These are phyloP conservation scores for Logfia minima DNA, from an alignment of 129 eudicot genomes.

Conservation along the genomic window DNA sequence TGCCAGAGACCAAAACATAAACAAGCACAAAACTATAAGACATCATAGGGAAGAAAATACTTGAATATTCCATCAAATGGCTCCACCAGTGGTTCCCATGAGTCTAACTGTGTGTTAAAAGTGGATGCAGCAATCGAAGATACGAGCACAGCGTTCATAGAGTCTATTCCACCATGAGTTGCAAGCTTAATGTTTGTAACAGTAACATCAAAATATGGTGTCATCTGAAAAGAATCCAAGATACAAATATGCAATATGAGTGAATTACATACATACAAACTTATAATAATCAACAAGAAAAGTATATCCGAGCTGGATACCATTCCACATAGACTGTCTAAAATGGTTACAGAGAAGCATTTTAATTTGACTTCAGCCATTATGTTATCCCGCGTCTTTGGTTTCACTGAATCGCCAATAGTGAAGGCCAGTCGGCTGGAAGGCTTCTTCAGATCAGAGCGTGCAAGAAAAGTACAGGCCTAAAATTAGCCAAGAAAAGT, in stretches of 20 bases:
- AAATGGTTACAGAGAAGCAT: slow-evolving; percentile 78
- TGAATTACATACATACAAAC: not conserved
- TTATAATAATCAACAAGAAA: not conserved
- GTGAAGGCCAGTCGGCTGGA: slow-evolving; percentile 68
- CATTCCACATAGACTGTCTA: slow-evolving; percentile 94
- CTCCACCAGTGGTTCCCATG: slow-evolving; percentile 99
- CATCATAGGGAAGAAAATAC: slow-evolving; percentile 39
- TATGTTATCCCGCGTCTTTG: slow-evolving; percentile 82
- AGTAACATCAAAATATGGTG: slow-evolving; percentile 93
- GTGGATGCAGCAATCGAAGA: slow-evolving; percentile 93
- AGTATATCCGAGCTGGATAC: slow-evolving; percentile 37
- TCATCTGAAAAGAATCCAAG: slow-evolving; percentile 60
- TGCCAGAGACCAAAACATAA: not conserved
- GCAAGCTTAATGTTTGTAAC: slow-evolving; percentile 91
- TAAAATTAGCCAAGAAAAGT: slow-evolving; percentile 29
- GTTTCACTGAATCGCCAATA: slow-evolving; percentile 80
- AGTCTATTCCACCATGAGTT: slow-evolving; percentile 82
- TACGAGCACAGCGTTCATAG: slow-evolving; percentile 85
- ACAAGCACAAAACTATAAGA: not conserved
- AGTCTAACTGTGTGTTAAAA: slow-evolving; percentile 78
- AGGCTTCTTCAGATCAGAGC: slow-evolving; percentile 89
- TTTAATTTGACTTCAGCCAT: slow-evolving; percentile 87
- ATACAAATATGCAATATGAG: slow-evolving; percentile 1
- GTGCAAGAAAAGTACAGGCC: slow-evolving; percentile 96
- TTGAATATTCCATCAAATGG: slow-evolving; percentile 97